Evolutionary conservation across 2,329 filamentous ascomycete genomes (phyloP), one percentile per base, ranked within the genome.

Genomic region (Myrmaecium sp.): DNA sequence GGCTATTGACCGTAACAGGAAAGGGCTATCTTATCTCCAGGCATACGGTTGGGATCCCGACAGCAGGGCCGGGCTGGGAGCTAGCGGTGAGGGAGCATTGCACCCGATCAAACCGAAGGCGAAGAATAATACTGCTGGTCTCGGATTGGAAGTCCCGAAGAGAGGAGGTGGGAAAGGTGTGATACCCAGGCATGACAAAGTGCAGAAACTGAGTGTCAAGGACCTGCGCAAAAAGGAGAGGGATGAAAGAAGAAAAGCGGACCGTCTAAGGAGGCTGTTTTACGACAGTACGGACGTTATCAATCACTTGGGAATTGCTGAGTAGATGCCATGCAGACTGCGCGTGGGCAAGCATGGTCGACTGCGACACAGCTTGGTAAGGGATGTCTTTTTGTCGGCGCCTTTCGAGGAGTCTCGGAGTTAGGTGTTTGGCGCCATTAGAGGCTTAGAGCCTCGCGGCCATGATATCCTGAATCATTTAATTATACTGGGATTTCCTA

Each of bases 21-120:
- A 79, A 60, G 78, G 78, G 0, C 54, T 83, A 5, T 56, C 64
- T 4, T 67, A 76, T 15, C 61, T 84, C 17, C 58, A 68, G 27
- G 60, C 66, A 1, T 65, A 76, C 31, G 78, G 78, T 15, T 84
- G 76, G 70, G 73, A 84, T 38, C 74, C 77, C 0, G 78, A 84
- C 48, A 59, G 69, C 15, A 60, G 81, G 3, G 50, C 56, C 10
- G 84, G 84, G 0, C 60, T 94, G 0, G 84, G 84, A 0, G 65
- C 65, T 6, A 53, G 57, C 2, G 73, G 77, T 1, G 54, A 63
- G 40, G 84, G 84, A 3, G 74, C 81, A 33, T 61, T 74, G 21
- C 74, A 72, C 36, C 84, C 84, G 1, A 60, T 94, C 34, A 82
- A 82, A 44, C 57, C 68, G 1, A 65, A 62, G 31, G 57, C 65